Percentiles rank a stretch among this genome's conserved stretches.
These are phyloP conservation scores for Ramaria sp. DNA, from an alignment of 768 basidiomycete genomes.

Conservation along the genomic window DNA sequence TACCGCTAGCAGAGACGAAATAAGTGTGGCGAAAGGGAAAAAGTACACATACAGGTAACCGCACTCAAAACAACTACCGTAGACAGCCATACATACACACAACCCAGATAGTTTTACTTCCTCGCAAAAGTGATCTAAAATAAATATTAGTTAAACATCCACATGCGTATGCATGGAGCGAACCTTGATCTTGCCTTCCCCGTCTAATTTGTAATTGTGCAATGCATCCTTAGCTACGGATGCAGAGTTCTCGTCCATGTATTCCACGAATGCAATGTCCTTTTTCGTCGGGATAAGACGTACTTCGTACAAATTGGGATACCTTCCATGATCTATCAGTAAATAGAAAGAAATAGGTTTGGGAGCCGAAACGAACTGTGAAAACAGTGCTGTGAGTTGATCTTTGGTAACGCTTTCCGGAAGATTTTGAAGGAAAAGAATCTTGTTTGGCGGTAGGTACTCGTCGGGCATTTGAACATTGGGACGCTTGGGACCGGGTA, in stretches of 20 bases:
- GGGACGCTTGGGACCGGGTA: conserved; percentile 63
- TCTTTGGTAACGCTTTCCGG: conserved; percentile 91
- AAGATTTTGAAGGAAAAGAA: conserved; percentile 94
- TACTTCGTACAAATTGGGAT: conserved; percentile 93
- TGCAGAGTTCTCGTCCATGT: conserved; percentile 83
- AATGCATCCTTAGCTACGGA: conserved; percentile 89
- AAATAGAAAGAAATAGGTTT: background rate
- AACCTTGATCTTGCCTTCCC: conserved; percentile 98
- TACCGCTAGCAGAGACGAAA: no score
- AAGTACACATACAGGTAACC: background rate
- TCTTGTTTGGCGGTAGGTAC: conserved; percentile 98
- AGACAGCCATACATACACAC: background rate
- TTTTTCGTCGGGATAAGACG: conserved; percentile 96
- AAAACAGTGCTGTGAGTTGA: conserved; percentile 81
- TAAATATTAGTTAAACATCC: conserved; percentile 7
- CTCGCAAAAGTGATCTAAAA: conserved; percentile 64
- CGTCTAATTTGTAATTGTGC: conserved; percentile 96
- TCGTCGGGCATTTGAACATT: conserved; percentile 98
- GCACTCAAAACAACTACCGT: background rate
- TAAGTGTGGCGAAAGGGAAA: no score
- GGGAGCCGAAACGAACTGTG: conserved; percentile 49
- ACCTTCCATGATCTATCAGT: conserved; percentile 34
- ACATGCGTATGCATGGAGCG: conserved; percentile 10
- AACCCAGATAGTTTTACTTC: conserved; percentile 31
- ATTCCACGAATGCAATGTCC: conserved; percentile 99